A percentile compares a stretch with the other conserved stretches of the same genome.
phyloP scores from a whole-genome alignment of 257 asterid species.

The Solanum microdontum region DNA sequence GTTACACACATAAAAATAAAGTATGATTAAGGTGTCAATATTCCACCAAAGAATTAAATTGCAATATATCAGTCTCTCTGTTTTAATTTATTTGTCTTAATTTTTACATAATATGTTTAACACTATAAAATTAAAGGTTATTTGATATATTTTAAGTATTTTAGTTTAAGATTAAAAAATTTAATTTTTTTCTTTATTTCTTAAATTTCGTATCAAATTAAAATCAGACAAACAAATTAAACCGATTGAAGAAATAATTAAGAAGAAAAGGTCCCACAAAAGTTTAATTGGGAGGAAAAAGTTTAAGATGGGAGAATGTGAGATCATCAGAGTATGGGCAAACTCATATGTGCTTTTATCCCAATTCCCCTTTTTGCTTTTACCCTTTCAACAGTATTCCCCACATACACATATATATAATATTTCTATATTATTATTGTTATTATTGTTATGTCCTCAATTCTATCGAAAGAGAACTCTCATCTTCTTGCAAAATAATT shows the following conservation, averaged over 20 bases:
- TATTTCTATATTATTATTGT: background rate
- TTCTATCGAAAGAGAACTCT: background rate
- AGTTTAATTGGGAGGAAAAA: constrained; percentile 40
- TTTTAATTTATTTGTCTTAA: background rate
- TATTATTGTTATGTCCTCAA: background rate
- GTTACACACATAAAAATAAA: background rate
- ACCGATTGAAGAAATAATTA: background rate
- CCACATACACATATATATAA: constrained; percentile 9
- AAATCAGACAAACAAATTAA: background rate
- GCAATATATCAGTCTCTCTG: accelerated
- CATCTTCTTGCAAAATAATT: background rate
- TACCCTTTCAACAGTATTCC: constrained; percentile 23
- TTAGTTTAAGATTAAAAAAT: no score
- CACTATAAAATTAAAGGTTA: background rate
- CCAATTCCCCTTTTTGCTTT: constrained; percentile 18
- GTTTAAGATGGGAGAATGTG: constrained; percentile 38
- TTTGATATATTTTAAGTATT: background rate
- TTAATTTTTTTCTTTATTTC: no score
- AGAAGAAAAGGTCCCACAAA: constrained; percentile 30
- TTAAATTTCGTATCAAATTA: background rate
- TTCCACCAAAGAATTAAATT: background rate
- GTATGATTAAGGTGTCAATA: constrained; percentile 3
- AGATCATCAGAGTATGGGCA: constrained; percentile 66
- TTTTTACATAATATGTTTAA: background rate
- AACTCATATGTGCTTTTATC: constrained; percentile 30